These are phyloP conservation scores for Hericium coralloides DNA, from an alignment of 768 basidiomycete genomes.

Conservation along the genomic window DNA sequence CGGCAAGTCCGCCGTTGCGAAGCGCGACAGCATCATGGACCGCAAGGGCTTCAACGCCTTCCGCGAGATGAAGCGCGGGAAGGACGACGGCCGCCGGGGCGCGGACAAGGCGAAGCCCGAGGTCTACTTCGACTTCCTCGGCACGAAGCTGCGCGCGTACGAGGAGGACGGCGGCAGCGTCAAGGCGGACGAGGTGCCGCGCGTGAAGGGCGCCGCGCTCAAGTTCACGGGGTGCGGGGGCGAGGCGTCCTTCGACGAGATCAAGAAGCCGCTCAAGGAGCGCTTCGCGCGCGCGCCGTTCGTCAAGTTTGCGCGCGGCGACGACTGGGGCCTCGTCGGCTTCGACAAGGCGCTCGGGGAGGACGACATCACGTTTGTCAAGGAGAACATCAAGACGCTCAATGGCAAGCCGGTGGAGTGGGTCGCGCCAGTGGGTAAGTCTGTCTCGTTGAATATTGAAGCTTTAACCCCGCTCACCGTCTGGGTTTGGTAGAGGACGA, in stretches of 20 bases:
- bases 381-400: constrained; percentile 54
- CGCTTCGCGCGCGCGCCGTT: constrained; percentile 39
- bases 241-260: constrained; percentile 54
- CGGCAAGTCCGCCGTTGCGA: constrained; percentile 56
- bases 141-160: constrained; percentile 55
- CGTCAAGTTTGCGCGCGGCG: constrained; percentile 38
- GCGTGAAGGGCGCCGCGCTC: constrained; percentile 36
- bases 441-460: background rate
- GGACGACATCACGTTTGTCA: constrained; percentile 64
- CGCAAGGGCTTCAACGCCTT: constrained; percentile 72
- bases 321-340: constrained; percentile 37
- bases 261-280: constrained; percentile 43
- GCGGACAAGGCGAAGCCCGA: constrained; percentile 35
- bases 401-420: constrained; percentile 59
- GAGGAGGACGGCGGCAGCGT: constrained; percentile 44
- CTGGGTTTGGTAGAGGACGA: constrained; percentile 43
- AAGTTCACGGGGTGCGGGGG: constrained; percentile 44
- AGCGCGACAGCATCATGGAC: constrained; percentile 46
- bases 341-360: constrained; percentile 61
- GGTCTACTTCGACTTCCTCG: constrained; percentile 68
- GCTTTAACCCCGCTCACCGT: background rate
- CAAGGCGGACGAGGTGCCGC: constrained; percentile 33
- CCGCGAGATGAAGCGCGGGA: constrained; percentile 42
- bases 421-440: constrained; percentile 52
- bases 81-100: constrained; percentile 23